These are phyloP conservation scores for Eleusine coracana DNA, from an alignment of 176 grass and related monocot species.

Conservation along the genomic window DNA sequence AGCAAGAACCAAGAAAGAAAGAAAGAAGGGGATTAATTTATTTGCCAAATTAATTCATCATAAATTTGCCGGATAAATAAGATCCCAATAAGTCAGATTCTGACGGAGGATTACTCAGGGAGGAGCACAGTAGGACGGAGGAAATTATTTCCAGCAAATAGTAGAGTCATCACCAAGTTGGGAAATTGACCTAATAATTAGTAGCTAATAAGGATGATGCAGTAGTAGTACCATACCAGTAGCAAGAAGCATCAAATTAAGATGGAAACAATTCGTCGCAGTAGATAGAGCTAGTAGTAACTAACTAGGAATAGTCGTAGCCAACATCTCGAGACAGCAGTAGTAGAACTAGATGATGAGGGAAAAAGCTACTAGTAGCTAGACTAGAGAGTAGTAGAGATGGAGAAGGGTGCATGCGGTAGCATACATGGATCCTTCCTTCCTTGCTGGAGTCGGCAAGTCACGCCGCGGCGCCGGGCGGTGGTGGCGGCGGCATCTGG, in stretches of 20 bases:
- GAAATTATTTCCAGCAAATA: conserved; percentile 38
- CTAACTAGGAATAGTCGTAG: background rate
- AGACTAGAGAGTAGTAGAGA: background rate
- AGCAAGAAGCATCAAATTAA: conserved; percentile 38
- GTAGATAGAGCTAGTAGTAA: conserved; percentile 1
- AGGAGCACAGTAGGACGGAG: background rate
- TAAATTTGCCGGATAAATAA: background rate
- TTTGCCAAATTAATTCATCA: background rate
- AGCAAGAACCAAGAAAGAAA: background rate
- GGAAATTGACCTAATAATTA: conserved; percentile 39
- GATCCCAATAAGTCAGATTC: background rate
- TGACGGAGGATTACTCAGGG: background rate
- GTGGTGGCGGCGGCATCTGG: conserved; percentile 51
- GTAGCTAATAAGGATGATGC: background rate
- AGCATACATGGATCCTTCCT: conserved; percentile 25
- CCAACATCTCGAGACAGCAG: background rate
- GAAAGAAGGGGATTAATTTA: background rate
- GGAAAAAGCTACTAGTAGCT: conserved; percentile 8
- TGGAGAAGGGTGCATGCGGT: conserved; percentile 30
- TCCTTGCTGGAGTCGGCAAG: background rate
- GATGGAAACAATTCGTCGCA: conserved; percentile 11
- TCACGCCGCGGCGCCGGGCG: conserved; percentile 54
- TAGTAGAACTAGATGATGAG: background rate
- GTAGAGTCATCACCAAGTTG: conserved; percentile 8
- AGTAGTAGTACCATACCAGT: conserved; percentile 8